Evolutionary conservation across 2,329 filamentous ascomycete genomes (phyloP).

Genomic region (Dactylellina leptospora): DNA sequence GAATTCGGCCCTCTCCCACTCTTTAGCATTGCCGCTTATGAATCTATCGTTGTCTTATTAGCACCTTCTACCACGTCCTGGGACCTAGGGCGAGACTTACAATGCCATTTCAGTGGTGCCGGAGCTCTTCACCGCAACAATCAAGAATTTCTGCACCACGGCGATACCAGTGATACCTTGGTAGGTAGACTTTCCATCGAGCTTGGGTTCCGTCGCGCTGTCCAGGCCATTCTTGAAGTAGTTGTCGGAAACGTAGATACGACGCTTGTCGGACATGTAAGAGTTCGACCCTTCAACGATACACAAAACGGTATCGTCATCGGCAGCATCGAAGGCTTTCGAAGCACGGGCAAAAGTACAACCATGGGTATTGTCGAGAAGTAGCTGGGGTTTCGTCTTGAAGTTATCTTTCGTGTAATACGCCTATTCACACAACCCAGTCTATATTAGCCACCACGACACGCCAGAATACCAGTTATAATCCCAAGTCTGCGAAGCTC

Average conservation of each 20-base stretch:
- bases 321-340: constrained; percentile 74
- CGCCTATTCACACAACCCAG: constrained; percentile 61
- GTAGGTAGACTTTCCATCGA: constrained; percentile 77
- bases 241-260: constrained; percentile 80
- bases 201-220: constrained; percentile 72
- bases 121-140: constrained; percentile 80
- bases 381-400: constrained; percentile 69
- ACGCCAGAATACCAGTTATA: constrained; percentile 54
- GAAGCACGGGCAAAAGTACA: constrained; percentile 90
- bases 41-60: constrained; percentile 53
- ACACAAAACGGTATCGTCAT: constrained; percentile 77
- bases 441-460: constrained; percentile 59
- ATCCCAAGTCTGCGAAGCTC: neutral
- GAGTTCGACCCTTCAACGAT: constrained; percentile 78
- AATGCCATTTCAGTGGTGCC: constrained; percentile 90
- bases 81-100: constrained; percentile 70
- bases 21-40: constrained; percentile 79
- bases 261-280: constrained; percentile 75
- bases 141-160: constrained; percentile 82
- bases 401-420: constrained; percentile 89
- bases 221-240: constrained; percentile 73
- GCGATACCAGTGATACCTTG: constrained; percentile 83
- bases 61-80: no score
- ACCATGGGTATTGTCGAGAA: constrained; percentile 74
- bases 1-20: constrained; percentile 93